A percentile compares a stretch with the other conserved stretches of the same genome.
Conservation (phyloP, 164 flowering plant genomes). For the Aristolochia fimbriata region DNA sequence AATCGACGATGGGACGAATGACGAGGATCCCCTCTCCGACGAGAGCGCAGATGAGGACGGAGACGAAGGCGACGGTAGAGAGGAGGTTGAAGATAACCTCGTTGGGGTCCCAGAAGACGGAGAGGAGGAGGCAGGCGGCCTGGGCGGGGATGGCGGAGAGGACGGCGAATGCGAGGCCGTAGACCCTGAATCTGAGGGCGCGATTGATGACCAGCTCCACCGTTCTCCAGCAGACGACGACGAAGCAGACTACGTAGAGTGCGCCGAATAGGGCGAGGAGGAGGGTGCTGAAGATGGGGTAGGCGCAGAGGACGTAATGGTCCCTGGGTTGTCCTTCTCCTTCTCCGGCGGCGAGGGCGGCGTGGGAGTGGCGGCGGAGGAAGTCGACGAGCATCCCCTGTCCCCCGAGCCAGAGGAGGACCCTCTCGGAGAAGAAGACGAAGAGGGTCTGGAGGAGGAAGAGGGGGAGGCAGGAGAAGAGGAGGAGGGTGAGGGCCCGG, state of each 20-base stretch:
- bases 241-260: conserved; percentile 27
- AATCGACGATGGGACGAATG: conserved; percentile 45
- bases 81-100: conserved; percentile 11
- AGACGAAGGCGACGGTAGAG: conserved; percentile 19
- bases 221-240: conserved; percentile 36
- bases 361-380: conserved; percentile 13
- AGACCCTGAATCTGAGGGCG: conserved; percentile 33
- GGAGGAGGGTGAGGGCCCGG: conserved; percentile 10
- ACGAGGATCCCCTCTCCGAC: conserved; percentile 50
- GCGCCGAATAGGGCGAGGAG: conserved; percentile 33
- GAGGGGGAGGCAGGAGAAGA: conserved; percentile 31
- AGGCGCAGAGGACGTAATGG: conserved; percentile 23
- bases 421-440: conserved; percentile 14
- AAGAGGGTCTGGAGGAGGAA: conserved; percentile 23
- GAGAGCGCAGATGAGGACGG: conserved; percentile 25
- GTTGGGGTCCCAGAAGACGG: conserved; percentile 34
- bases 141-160: conserved; percentile 25
- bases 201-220: conserved; percentile 53
- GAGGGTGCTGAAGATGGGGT: conserved; percentile 35
- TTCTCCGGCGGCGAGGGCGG: not conserved
- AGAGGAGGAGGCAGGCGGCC: conserved; percentile 19
- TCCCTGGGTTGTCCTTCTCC: too few relatives aligned
- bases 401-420: not conserved
- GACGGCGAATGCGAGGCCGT: conserved; percentile 27
- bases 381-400: conserved; percentile 1